phyloP scores from a whole-genome alignment of 805 yeast species.

The Cephaloascus fragrans region DNA sequence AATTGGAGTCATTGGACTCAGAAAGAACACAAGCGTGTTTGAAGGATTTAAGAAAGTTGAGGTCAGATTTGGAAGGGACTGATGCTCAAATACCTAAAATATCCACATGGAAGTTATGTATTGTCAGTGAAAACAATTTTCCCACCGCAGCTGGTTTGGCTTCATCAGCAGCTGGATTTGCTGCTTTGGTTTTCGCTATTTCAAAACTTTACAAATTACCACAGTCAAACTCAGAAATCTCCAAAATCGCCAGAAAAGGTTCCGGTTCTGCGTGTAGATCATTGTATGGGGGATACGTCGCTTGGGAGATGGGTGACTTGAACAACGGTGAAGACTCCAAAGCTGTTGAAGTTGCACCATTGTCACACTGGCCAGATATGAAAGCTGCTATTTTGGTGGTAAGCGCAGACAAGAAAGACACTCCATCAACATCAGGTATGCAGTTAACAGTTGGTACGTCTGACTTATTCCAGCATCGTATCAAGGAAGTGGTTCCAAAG shows the following conservation, averaged over 20 bases:
- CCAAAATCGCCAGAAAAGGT: slow-evolving; percentile 94
- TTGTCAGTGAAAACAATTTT: slow-evolving; percentile 91
- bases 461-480: slow-evolving; percentile 73
- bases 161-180: slow-evolving; percentile 96
- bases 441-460: slow-evolving; percentile 89
- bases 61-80: slow-evolving; percentile 49
- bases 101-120: slow-evolving; percentile 57
- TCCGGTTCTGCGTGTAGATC: slow-evolving; percentile 99
- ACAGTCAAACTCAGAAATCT: slow-evolving; percentile 74
- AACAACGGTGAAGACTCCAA: slow-evolving; percentile 84
- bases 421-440: slow-evolving; percentile 94
- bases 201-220: slow-evolving; percentile 80
- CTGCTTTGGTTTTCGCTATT: slow-evolving; percentile 87
- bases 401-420: slow-evolving; percentile 88
- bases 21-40: slow-evolving; percentile 66
- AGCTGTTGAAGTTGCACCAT: slow-evolving; percentile 86
- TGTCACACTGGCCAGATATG: slow-evolving; percentile 85
- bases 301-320: slow-evolving; percentile 92
- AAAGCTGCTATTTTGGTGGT: slow-evolving; percentile 89
- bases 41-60: slow-evolving; percentile 58
- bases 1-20: slow-evolving; percentile 58
- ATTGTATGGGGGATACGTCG: slow-evolving; percentile 93
- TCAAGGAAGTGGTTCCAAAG: slow-evolving; percentile 74
- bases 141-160: slow-evolving; percentile 99
- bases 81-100: slow-evolving; percentile 50